Evolutionary conservation across 2,329 filamentous ascomycete species (phyloP), one percentile per base, ranked within the genome.

Genomic region (Xylaria sp.): DNA sequence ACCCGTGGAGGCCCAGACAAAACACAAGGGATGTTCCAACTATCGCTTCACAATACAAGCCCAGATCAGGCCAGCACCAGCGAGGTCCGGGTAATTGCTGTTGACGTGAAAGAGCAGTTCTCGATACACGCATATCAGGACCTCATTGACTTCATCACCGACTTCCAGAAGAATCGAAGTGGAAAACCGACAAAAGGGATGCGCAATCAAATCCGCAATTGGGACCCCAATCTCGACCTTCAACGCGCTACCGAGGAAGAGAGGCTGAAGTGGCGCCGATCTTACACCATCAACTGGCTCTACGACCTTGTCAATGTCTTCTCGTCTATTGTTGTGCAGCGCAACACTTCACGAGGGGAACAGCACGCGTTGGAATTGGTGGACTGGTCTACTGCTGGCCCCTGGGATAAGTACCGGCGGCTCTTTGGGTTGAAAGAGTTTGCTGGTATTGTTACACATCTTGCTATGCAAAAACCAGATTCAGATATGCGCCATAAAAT

Each of bases 251-350:
- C 69, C n/a, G 68, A 76, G 9, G 69, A 77, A 4, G 67, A 83
- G 51, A 70, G 78, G 21, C 38, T 80, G 3, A 69, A 74, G 8
- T 85, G 81, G 81, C 79, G 81, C 6, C 77, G 80, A 1, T 65
- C 70, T 0, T 84, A 81, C 54, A 81, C 78, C 1, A 81, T 84
- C 61, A 82, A 79, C 60, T 83, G 80, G 81, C 75, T 85, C 0
- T 84, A 83, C 60, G 80, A 83, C 55, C 65, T 84, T 5, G 78
- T 84, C 64, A 83, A 82, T 52, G 25, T 80, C 4, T 81, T 76
- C 56, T 79, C 78, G 0, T 65, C 70, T 3, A 68, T 77, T 57
- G 77, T 80, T 17, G 70, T 79, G 1, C 74, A 80, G 54, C 72
- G 70, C 5, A 78, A 75, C 37, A 75, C 63, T 8, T 58, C 72